Evolutionary conservation across 371 early-diverging fungal genomes (phyloP), one percentile per base, ranked within the genome.

Genomic region (Lichtheimia ornata): DNA sequence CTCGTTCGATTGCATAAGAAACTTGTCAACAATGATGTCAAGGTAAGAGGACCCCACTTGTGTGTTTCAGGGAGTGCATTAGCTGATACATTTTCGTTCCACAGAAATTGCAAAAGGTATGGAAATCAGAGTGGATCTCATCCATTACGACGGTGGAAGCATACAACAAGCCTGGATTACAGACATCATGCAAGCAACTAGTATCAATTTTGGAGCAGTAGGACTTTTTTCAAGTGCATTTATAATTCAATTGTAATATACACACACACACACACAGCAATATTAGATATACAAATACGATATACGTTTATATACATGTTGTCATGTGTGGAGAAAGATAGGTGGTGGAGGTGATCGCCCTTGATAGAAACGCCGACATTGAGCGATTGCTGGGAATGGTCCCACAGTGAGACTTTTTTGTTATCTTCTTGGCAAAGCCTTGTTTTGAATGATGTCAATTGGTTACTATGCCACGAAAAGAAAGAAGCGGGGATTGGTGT

Each of bases 1-100:
- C 51, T 71, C 51, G 62, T 71, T 28, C 64, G 66, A 62, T 58
- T 68, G 22, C 71, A 74, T 20, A 65, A 68, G 25, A 71, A 68
- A 60, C 62, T 71, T n/a, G 55, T 59, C 42, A 58, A 58, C 20
- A 53, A 63, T 49, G 59, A 68, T 58, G 61, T 49, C 42, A 67
- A 69, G 64, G 73, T 72, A 69, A 35, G 22, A 35, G 35, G 9
- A 11, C 2, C 11, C 9, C 35, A 35, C 11, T 35, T 11, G 35
- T 60, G 35, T 60, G 63, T 65, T 45, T 50, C n/a, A 51, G 24
- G 14, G 42, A 5, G 24, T 35, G 11, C 35, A 35, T 35, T 5
- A 35, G 11, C 35, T 35, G 47, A 49, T 12, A 3, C 25, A 44
- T 40, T 24, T 50, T 52, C 4, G 9, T 35, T 35, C 4, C 11